Evolutionary conservation across 345 rosid genomes (phyloP), one percentile per base, ranked within the genome.

Genomic region (Zanthoxylum bungeanum): DNA sequence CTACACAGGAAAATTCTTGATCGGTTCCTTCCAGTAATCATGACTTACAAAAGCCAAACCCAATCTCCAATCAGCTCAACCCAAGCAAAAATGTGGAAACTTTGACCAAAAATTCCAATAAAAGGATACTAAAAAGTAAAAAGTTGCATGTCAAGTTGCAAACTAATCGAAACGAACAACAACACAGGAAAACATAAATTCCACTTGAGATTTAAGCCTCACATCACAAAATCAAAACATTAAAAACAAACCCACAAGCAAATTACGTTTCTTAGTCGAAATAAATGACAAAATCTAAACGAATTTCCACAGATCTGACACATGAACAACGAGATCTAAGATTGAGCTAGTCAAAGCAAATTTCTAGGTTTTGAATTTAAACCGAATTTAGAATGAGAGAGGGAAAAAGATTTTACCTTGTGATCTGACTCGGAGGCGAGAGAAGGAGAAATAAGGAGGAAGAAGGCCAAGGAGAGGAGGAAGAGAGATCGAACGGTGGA

Each of bases 361-460:
- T 4, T 49, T 4, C 8, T 73, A 27, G 17, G 68, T 57, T 30
- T 57, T 46, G 31, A 50, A 40, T 31, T 58, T 3, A 58, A 0
- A 19, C 63, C 1, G 9, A 33, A 7, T 7, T 17, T 30, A 14
- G 36, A 31, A 31, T 16, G 25, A 52, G 63, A 14, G 24, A 53
- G 14, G 36, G 9, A 33, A 57, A 3, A 57, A 2, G 10, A n/a
- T 34, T 12, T 58, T 81, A 94, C 98, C 97, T 88, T 90, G 89
- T 94, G 98, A 87, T 94, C 97, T 51, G 92, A 85, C 79, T 94
- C 98, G 73, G 97, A 85, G 73, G 92, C 88, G 69, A 85, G 75
- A 21, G 81, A 82, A 31, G 73, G 80, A 27, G 83, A 65, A 63
- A 81, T 39, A 21, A 83, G 40, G 71, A 94, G 60, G 57, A 80